Base-by-base conservation (phyloP, 1,284 basidiomycete species). In the Sporisorium sorghi region DNA sequence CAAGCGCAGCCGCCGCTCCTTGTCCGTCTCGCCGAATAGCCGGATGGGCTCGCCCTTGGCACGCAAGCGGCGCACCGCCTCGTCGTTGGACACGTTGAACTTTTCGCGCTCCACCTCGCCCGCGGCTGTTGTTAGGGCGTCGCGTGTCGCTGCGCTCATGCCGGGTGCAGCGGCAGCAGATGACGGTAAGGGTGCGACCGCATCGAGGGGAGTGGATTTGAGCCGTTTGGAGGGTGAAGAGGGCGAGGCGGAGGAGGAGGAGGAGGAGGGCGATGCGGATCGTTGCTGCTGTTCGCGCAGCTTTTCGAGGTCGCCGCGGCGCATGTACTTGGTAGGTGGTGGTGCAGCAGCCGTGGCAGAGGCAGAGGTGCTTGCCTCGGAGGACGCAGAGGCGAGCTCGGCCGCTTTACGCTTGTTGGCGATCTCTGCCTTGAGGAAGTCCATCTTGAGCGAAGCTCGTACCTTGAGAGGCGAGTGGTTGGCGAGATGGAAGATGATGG, bases 21-120 rank as follows among this genome's bases (percentile, higher is more conserved):
- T 93, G 86, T 99, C 96, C 0, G 91, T 90, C 85, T 99, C 97
- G 43, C 91, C 97, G 82, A 99, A 99, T 2, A 99, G 87, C 10
- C 94, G 90, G 69, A 99, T 93, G 2, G 97, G 97, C 83, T 99
- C 93, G 26, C 93, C 93, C 83, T 96, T 96, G 26, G 89, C 87
- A 37, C 97, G 90, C 26, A 99, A 88, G 14, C 97, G 89, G 8
- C 92, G 90, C 56, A 95, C 87, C 26, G 92, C 93, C 82, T 99
- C 97, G 66, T 94, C 92, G 62, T 94, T 93, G 2, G 95, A 93
- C 53, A 98, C 92, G 84, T 94, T 94, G 87, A 95, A 97, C 1
- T 61, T 89, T 54, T 70, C 71, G 11, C 58, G 61, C 39, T 66
- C 62, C 50, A 65, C 68, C 32, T 70, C 53, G 26, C 40, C 52